A percentile compares a stretch with the other conserved stretches of the same genome.
phyloP scores from a whole-genome alignment of 169 alveolate genomes.

The Cytauxzoon felis region DNA sequence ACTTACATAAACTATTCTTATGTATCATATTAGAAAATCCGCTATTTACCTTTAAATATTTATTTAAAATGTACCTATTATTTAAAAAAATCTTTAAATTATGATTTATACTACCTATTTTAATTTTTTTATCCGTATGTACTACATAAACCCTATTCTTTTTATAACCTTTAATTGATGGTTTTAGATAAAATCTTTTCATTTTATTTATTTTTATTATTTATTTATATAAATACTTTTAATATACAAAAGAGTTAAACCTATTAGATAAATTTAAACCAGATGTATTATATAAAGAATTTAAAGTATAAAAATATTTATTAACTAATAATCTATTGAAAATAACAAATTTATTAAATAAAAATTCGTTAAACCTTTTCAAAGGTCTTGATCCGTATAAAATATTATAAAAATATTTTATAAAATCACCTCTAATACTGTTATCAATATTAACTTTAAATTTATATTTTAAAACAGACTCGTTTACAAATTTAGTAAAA shows the following conservation, averaged over 20 bases:
- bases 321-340: slow-evolving; percentile 5
- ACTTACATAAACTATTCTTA: slow-evolving; percentile 16
- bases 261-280: neutral
- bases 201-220: neutral
- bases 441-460: neutral
- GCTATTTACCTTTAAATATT: slow-evolving; percentile 21
- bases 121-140: neutral
- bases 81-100: slow-evolving; percentile 20
- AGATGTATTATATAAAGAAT: neutral
- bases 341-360: slow-evolving; percentile 14
- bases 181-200: neutral
- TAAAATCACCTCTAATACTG: neutral
- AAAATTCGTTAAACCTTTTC: slow-evolving; percentile 14
- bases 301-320: neutral
- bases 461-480: neutral
- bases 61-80: slow-evolving; percentile 21
- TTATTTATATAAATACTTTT: neutral
- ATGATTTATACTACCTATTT: slow-evolving; percentile 18
- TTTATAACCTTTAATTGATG: neutral
- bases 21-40: neutral
- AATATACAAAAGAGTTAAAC: neutral
- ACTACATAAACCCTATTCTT: too few relatives aligned
- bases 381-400: slow-evolving; percentile 26
- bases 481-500: neutral
- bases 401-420: slow-evolving; percentile 16